phyloP scores from a whole-genome alignment of 2,329 filamentous ascomycete species.

The Aspergillus sclerotialis region DNA sequence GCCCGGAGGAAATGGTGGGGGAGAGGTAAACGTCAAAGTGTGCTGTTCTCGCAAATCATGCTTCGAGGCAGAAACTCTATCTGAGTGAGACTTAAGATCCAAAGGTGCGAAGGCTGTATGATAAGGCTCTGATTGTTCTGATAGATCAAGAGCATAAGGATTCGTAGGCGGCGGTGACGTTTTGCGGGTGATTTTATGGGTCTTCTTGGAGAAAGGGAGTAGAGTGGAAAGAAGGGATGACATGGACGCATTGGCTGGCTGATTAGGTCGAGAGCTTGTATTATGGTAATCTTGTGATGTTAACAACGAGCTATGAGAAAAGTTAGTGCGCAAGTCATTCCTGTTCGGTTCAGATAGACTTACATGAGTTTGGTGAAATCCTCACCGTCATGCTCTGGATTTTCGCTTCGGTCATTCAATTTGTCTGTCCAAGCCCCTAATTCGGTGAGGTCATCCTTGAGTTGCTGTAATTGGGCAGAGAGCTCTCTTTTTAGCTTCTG shows the following conservation, averaged over 20 bases:
- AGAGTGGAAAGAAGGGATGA: slow-evolving; percentile 34
- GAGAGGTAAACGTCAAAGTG: slow-evolving; percentile 28
- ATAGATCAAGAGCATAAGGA: slow-evolving; percentile 50
- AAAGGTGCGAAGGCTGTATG: slow-evolving; percentile 66
- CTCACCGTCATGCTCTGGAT: slow-evolving; percentile 26
- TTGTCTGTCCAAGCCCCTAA: slow-evolving; percentile 54
- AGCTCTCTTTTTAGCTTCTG: slow-evolving; percentile 49
- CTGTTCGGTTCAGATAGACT: slow-evolving; percentile 8
- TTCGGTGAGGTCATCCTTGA: slow-evolving; percentile 54
- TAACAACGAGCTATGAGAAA: slow-evolving; percentile 23
- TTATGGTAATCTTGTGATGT: slow-evolving; percentile 20
- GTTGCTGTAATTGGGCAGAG: slow-evolving; percentile 47
- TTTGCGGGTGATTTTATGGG: slow-evolving; percentile 12
- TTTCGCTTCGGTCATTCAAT: slow-evolving; percentile 33
- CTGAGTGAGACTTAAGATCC: slow-evolving; percentile 38
- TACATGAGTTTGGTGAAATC: slow-evolving; percentile 28
- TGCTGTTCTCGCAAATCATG: slow-evolving; percentile 25
- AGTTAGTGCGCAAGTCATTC: slow-evolving; percentile 11
- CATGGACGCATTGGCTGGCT: slow-evolving; percentile 18
- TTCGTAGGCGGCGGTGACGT: slow-evolving; percentile 52
- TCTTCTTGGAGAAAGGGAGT: slow-evolving; percentile 32
- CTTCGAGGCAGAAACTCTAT: slow-evolving; percentile 13
- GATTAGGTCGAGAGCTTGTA: slow-evolving; percentile 12
- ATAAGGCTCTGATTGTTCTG: slow-evolving; percentile 57
- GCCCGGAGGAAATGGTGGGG: slow-evolving; percentile 27